Evolutionary conservation across 2,329 filamentous ascomycete genomes (phyloP).

Genomic region (Acarospora socialis): DNA sequence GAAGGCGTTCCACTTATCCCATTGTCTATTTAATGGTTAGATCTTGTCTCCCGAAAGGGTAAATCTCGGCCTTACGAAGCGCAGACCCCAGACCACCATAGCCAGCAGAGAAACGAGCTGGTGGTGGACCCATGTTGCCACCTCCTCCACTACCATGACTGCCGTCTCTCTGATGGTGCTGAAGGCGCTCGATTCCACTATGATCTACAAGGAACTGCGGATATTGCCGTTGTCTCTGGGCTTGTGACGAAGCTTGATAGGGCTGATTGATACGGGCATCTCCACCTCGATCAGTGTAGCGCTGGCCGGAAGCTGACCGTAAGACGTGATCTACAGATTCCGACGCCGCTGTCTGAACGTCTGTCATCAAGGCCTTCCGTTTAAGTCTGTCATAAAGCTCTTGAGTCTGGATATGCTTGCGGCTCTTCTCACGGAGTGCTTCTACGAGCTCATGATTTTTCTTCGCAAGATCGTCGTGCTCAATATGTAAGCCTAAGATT

Average conservation of each 20-base stretch:
- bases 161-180: constrained; percentile 11
- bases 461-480: constrained; percentile 48
- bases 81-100: too few species aligned
- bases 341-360: constrained; percentile 41
- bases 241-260: not conserved
- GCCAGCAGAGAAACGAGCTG: constrained; percentile 1
- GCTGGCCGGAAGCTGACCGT: constrained; percentile 9
- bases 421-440: constrained; percentile 55
- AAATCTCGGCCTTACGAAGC: too few species aligned
- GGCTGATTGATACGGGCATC: constrained; percentile 1
- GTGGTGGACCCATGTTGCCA: constrained; percentile 9
- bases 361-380: constrained; percentile 37
- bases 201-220: constrained; percentile 8
- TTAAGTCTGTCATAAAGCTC: constrained; percentile 44
- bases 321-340: constrained; percentile 36
- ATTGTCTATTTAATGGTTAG: constrained; percentile 4
- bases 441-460: constrained; percentile 60
- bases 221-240: constrained; percentile 4
- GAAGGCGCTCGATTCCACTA: constrained; percentile 11
- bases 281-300: constrained; percentile 11
- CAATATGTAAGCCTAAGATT: constrained; percentile 39
- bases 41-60: too few species aligned
- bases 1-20: constrained; percentile 8
- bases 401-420: constrained; percentile 54
- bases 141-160: constrained; percentile 6